Conservation (phyloP, 495 filamentous ascomycete genomes). For the Podospora conica region DNA sequence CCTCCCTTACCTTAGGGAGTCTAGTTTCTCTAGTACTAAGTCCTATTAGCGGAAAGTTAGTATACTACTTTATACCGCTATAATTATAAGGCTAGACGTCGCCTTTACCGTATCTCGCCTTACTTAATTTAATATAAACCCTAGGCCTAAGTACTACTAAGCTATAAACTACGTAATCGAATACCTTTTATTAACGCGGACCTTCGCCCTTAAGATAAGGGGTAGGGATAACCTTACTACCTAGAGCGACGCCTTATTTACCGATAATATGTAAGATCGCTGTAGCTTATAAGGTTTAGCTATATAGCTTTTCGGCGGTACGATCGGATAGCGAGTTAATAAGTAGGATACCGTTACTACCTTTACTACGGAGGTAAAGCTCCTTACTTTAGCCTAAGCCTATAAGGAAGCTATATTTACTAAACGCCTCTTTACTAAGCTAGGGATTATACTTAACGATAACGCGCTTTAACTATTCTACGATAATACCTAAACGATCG, state of each 20-base stretch:
- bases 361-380: neutral
- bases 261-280: neutral
- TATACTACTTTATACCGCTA: neutral
- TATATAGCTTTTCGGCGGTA: neutral
- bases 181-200: neutral
- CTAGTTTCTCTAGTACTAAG: neutral
- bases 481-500: neutral
- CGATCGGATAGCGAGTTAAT: neutral
- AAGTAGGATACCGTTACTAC: constrained; percentile 1
- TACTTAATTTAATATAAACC: neutral
- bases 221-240: neutral
- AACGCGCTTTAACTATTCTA: neutral
- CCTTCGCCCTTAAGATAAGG: neutral
- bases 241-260: neutral
- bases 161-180: neutral
- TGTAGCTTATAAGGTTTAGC: neutral
- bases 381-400: neutral
- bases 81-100: neutral
- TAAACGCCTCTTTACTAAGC: neutral
- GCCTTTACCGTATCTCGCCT: neutral
- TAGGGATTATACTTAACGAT: neutral
- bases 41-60: neutral
- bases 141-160: neutral
- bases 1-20: neutral
- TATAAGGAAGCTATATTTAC: neutral